These are phyloP conservation scores for Puccinia hordei DNA, from an alignment of 1,284 basidiomycete genomes.

Conservation along the genomic window DNA sequence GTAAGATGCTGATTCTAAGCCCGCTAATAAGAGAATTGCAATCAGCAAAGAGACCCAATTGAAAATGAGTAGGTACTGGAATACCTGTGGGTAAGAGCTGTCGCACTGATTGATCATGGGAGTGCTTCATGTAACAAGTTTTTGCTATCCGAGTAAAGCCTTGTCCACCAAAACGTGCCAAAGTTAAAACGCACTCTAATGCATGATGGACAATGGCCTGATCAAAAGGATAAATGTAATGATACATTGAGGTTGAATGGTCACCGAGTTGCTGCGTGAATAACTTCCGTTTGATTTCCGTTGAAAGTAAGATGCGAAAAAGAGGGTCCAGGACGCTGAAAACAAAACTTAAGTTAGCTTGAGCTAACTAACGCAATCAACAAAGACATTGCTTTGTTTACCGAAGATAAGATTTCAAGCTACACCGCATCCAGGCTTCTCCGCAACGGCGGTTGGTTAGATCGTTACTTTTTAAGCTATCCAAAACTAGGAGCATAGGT, in stretches of 20 bases:
- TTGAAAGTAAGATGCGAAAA: slow-evolving; percentile 74
- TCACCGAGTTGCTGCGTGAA: slow-evolving; percentile 66
- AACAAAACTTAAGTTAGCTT: slow-evolving; percentile 21
- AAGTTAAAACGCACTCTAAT: slow-evolving; percentile 73
- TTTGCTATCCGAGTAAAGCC: slow-evolving; percentile 75
- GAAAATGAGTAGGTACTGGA: slow-evolving; percentile 59
- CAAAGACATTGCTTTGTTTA: slow-evolving; percentile 59
- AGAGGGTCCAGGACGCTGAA: slow-evolving; percentile 81
- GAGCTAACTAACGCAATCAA: background rate
- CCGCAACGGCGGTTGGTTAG: slow-evolving; percentile 73
- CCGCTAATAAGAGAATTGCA: background rate
- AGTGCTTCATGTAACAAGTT: slow-evolving; percentile 67
- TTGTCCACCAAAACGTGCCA: slow-evolving; percentile 83
- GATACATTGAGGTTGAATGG: slow-evolving; percentile 69
- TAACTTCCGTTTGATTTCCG: slow-evolving; percentile 66
- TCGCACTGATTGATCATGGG: slow-evolving; percentile 64
- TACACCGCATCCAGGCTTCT: slow-evolving; percentile 94
- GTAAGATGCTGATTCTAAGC: slow-evolving; percentile 64
- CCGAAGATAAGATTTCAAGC: slow-evolving; percentile 85
- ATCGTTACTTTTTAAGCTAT: slow-evolving; percentile 75
- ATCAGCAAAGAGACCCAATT: background rate
- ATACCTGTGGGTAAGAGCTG: slow-evolving; percentile 65
- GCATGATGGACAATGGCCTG: slow-evolving; percentile 69
- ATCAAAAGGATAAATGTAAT: slow-evolving; percentile 76
- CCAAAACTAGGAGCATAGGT: slow-evolving; percentile 83